phyloP scores from a whole-genome alignment of 352 stramenopile genomes.

The Phytopythium litorale region DNA sequence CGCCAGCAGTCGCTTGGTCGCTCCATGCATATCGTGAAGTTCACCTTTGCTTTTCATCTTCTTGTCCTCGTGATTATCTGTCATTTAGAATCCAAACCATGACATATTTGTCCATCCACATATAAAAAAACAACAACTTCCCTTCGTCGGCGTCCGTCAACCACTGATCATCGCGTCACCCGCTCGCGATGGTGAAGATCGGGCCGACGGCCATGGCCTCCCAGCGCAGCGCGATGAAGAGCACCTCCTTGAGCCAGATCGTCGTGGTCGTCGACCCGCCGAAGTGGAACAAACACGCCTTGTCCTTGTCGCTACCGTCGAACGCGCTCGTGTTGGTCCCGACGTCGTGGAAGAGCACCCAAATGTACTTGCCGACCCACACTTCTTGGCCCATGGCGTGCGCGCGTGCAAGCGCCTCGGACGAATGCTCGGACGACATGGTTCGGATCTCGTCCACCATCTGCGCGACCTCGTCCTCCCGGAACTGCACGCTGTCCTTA shows the following conservation, averaged over 20 bases:
- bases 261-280: constrained; percentile 40
- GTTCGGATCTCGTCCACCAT: constrained; percentile 13
- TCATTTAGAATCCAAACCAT: too few relatives aligned
- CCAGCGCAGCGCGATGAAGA: constrained; percentile 67
- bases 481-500: constrained; percentile 42
- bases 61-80: too few relatives aligned
- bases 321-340: constrained; percentile 7
- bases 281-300: constrained; percentile 52
- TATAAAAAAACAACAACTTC: too few relatives aligned
- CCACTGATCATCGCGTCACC: constrained; percentile 2
- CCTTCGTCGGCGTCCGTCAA: too few relatives aligned
- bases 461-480: constrained; percentile 27
- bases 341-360: constrained; percentile 48
- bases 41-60: too few relatives aligned
- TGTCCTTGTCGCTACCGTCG: constrained; percentile 3
- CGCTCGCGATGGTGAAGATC: constrained; percentile 32
- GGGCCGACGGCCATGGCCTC: constrained; percentile 57
- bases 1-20: too few relatives aligned
- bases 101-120: too few relatives aligned
- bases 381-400: constrained; percentile 8
- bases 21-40: too few relatives aligned
- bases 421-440: constrained; percentile 4
- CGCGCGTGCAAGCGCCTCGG: constrained; percentile 1
- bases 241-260: constrained; percentile 63
- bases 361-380: constrained; percentile 68